Evolutionary conservation across 805 yeast species (phyloP), one percentile per base, ranked within the genome.

Genomic region (Sporopachydermia quercuum): DNA sequence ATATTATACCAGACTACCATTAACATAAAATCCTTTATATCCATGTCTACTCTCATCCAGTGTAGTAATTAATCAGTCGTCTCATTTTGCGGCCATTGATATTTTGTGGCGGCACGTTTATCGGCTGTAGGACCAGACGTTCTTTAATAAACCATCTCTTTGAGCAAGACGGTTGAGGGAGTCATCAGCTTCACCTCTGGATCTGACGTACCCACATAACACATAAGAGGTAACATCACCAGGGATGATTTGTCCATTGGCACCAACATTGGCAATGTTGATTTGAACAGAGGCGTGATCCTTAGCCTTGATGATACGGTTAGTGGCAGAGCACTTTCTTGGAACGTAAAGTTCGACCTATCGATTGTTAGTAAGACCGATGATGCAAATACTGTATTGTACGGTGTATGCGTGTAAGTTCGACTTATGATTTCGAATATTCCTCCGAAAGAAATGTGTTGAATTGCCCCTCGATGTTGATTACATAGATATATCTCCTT

Each of bases 291-390:
- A 83, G 57, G 96, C 91, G 72, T 91, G 98, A 74, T 91, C 98
- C 78, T 91, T 87, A 63, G 98, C 87, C 78, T 85, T 86, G 80
- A 91, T 87, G 75, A 91, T 86, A 78, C 96, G 86, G 95, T 86
- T 87, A 73, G 98, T 86, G 65, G 98, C 98, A 73, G 98, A 91
- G 79, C 98, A 91, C 78, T 91, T 91, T 81, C 98, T 85, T 77
- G 98, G 98, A 71, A 89, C 94, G 94, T 91, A 91, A 73, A 91
- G 86, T 80, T 91, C 98, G 71, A 91, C 96, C 96, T 84, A 45
- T 62, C 61, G 60, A 58, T 15, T 16, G 15, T 16, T 27, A 15
- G 33, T 3, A 23, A 27, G 15, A 5, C 30, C 17, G n/a, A 23
- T 6, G 16, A 8, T 23, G 39, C 33, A 39, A 27, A 14, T 36